Conservation (phyloP, 148 eudicot species). For the Spergularia marina region DNA sequence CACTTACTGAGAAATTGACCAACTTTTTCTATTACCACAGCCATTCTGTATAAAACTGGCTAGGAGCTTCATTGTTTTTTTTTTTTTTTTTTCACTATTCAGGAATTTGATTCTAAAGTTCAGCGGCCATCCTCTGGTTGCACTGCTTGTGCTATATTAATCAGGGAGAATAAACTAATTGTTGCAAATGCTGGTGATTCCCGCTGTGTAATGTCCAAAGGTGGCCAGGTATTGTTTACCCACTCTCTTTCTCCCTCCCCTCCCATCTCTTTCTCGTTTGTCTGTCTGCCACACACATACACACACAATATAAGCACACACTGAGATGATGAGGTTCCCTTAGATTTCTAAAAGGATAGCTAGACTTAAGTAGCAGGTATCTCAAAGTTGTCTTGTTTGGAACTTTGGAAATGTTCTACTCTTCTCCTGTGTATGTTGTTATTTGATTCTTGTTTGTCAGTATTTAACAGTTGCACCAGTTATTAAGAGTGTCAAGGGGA, state of each 20-base stretch:
- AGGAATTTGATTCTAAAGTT: slow-evolving; percentile 48
- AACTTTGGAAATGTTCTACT: neutral
- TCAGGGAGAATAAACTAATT: slow-evolving; percentile 47
- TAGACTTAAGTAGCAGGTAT: neutral
- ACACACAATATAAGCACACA: neutral
- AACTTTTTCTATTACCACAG: neutral
- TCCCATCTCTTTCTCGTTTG: neutral
- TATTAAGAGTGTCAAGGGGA: too few relatives aligned
- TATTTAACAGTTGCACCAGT: neutral
- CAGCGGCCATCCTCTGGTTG: slow-evolving; percentile 59
- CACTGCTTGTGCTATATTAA: slow-evolving; percentile 76
- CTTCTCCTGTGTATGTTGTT: neutral
- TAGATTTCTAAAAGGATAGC: neutral
- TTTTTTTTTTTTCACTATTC: slow-evolving; percentile 14
- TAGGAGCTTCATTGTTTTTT: neutral
- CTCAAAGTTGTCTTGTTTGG: neutral
- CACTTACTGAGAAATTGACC: neutral
- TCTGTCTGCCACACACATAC: neutral
- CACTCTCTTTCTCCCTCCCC: slow-evolving; percentile 1
- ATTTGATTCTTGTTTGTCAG: neutral
- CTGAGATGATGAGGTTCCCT: neutral
- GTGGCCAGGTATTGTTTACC: slow-evolving; percentile 50
- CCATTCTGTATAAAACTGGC: neutral
- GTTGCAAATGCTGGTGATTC: slow-evolving; percentile 96
- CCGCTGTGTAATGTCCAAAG: slow-evolving; percentile 73